A percentile compares a stretch with the other conserved stretches of the same genome.
phyloP scores from a whole-genome alignment of 371 early-diverging fungal species.

The Mortierella sp. region DNA sequence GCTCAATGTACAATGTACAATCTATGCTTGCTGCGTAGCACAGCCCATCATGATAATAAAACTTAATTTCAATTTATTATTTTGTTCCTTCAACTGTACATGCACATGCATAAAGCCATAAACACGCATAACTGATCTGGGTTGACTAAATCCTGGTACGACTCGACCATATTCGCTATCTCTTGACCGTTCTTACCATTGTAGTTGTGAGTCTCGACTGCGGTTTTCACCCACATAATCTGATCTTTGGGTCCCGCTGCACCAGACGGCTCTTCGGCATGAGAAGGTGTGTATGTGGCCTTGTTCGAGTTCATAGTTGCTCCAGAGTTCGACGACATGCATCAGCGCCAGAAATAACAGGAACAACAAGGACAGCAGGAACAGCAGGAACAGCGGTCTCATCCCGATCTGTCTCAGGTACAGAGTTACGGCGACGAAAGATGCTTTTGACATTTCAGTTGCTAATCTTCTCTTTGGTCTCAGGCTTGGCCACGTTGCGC shows the following conservation, averaged over 20 bases:
- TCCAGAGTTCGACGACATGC: background rate
- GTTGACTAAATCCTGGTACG: background rate
- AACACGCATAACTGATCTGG: too few relatives aligned
- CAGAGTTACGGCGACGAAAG: conserved; percentile 28
- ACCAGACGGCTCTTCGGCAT: background rate
- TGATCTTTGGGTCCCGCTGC: background rate
- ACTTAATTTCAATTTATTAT: too few relatives aligned
- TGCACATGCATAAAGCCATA: too few relatives aligned
- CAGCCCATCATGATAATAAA: too few relatives aligned
- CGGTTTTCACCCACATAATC: conserved; percentile 1
- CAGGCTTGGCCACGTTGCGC: background rate
- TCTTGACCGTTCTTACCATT: background rate
- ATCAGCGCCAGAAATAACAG: background rate
- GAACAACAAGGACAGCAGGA: background rate
- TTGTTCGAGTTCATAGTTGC: conserved; percentile 5
- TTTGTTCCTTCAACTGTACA: too few relatives aligned
- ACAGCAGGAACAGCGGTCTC: background rate
- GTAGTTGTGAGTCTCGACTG: background rate
- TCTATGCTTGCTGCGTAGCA: too few relatives aligned
- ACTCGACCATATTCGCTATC: background rate
- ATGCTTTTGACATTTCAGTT: conserved; percentile 32
- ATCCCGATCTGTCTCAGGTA: background rate
- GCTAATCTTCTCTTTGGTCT: background rate
- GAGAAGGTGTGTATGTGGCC: background rate
- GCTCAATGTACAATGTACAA: too few relatives aligned